phyloP scores from a whole-genome alignment of 306 rosid genomes.

The Inga oerstediana region DNA sequence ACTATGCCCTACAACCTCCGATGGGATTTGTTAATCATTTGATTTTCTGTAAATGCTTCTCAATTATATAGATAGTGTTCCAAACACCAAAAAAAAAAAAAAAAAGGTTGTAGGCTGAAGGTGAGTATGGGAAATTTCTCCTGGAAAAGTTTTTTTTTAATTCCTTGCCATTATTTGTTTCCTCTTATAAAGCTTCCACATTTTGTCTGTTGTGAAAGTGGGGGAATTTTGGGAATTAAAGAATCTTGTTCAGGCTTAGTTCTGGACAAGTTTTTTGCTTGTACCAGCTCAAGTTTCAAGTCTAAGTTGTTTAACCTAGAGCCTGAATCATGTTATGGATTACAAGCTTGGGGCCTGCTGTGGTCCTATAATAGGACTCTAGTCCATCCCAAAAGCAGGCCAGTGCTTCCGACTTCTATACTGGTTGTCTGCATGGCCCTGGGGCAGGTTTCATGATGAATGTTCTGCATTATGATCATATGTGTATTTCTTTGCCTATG shows the following conservation, averaged over 20 bases:
- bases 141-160: not conserved
- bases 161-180: slow-evolving; percentile 7
- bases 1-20: not conserved
- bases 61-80: not conserved
- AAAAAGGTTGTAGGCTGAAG: not conserved
- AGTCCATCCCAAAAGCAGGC: slow-evolving; percentile 16
- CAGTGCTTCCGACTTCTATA: not conserved
- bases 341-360: slow-evolving; percentile 8
- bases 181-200: not conserved
- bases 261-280: not conserved
- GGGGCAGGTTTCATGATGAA: not conserved
- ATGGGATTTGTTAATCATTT: not conserved
- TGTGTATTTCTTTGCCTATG: not conserved
- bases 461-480: slow-evolving; percentile 15
- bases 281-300: slow-evolving; percentile 10
- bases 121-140: not conserved
- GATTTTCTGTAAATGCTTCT: not conserved
- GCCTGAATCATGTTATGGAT: not conserved
- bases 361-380: not conserved
- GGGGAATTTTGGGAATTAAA: slow-evolving; percentile 10
- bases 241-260: slow-evolving; percentile 16
- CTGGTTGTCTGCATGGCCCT: slow-evolving; percentile 4
- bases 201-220: slow-evolving; percentile 28
- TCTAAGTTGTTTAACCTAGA: not conserved
- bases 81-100: not conserved